A percentile compares a stretch with the other conserved stretches of the same genome.
Evolutionary conservation across 108 stramenopile genomes (phyloP).

Genomic region (Parmales sp.): DNA sequence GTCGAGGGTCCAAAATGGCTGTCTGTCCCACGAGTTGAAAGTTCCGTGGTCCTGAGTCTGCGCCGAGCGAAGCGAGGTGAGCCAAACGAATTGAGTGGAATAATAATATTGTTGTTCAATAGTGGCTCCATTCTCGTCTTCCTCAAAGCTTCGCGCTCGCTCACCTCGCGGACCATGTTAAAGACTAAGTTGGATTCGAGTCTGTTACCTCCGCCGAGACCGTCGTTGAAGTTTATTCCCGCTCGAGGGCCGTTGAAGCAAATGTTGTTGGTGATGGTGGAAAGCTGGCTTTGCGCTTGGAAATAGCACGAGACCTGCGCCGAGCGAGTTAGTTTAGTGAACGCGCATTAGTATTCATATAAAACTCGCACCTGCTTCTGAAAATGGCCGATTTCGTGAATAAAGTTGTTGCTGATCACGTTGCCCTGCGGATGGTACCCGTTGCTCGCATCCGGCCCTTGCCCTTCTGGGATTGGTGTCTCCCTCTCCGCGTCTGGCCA

Average conservation of each 20-base stretch:
- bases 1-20: not conserved
- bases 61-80: not conserved
- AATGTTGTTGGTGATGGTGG: slow-evolving; percentile 13
- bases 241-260: slow-evolving; percentile 27
- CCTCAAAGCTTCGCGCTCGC: slow-evolving; percentile 15
- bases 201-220: slow-evolving; percentile 24
- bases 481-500: no score
- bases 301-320: no score
- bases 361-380: slow-evolving; percentile 19
- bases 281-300: slow-evolving; percentile 11
- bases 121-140: no score
- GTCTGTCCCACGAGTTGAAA: slow-evolving; percentile 11
- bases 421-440: slow-evolving; percentile 14
- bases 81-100: not conserved
- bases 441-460: slow-evolving; percentile 10
- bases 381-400: slow-evolving; percentile 17
- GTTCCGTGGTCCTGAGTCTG: not conserved
- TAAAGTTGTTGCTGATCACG: not conserved
- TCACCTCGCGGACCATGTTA: slow-evolving; percentile 13
- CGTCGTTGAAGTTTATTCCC: slow-evolving; percentile 36
- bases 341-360: no score
- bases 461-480: not conserved
- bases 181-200: slow-evolving; percentile 16
- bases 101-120: no score
- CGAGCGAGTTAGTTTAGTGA: no score